Percentiles rank a stretch among this genome's conserved stretches.
These are phyloP conservation scores for Nidula niveotomentosa DNA, from an alignment of 1,284 basidiomycete genomes.

Conservation along the genomic window DNA sequence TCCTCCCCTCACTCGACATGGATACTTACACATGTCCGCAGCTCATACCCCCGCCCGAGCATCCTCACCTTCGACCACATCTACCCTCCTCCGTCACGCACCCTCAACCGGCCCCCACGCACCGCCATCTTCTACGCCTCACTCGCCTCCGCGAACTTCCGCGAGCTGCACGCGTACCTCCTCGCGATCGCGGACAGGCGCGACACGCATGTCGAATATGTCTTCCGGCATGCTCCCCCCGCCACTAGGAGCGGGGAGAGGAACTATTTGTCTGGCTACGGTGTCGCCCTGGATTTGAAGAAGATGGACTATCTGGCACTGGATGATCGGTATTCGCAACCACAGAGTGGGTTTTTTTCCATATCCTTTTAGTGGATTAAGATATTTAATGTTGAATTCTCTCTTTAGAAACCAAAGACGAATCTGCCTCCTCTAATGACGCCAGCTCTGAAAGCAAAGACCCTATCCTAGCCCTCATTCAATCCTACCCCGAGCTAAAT, in stretches of 20 bases:
- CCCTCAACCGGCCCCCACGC: constrained; percentile 41
- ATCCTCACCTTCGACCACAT: constrained; percentile 74
- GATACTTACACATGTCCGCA: constrained; percentile 7
- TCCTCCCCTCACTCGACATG: neutral
- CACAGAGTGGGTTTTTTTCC: constrained; percentile 13
- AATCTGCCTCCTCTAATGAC: constrained; percentile 22
- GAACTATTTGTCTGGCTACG: constrained; percentile 81
- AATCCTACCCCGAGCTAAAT: constrained; percentile 53
- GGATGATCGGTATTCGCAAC: constrained; percentile 68
- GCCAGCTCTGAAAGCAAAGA: constrained; percentile 28
- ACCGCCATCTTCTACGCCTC: constrained; percentile 79
- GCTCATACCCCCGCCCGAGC: constrained; percentile 35
- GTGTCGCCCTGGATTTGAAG: constrained; percentile 91
- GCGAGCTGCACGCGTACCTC: constrained; percentile 66
- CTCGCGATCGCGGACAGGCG: constrained; percentile 44
- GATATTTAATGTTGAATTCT: neutral
- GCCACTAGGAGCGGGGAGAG: constrained; percentile 16
- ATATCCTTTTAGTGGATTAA: neutral
- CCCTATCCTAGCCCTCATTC: constrained; percentile 48
- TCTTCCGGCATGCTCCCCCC: constrained; percentile 70
- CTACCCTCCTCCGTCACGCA: constrained; percentile 41
- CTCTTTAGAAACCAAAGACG: constrained; percentile 12
- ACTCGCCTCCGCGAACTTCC: constrained; percentile 57
- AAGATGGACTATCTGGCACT: constrained; percentile 97
- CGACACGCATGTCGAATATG: constrained; percentile 61